Percentiles rank a stretch among this genome's conserved stretches.
phyloP scores from a whole-genome alignment of 2,329 filamentous ascomycete species.

The Pseudogymnoascus sp. region DNA sequence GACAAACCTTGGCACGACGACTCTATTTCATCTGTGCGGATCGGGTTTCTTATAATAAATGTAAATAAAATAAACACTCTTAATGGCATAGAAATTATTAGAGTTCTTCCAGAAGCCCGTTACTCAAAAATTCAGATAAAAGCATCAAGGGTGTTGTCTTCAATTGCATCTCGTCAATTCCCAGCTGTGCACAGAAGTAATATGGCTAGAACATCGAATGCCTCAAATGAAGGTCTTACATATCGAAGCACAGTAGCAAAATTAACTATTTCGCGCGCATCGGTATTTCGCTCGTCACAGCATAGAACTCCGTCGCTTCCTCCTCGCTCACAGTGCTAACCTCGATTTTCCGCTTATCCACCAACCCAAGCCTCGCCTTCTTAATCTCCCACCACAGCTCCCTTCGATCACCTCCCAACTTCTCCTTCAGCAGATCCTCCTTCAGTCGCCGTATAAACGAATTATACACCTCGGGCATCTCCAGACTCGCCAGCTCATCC shows the following conservation, averaged over 20 bases:
- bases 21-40: neutral
- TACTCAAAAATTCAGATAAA: neutral
- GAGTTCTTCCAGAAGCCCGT: neutral
- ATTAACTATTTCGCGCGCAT: slow-evolving; percentile 1
- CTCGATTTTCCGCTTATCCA: slow-evolving; percentile 55
- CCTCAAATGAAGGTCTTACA: neutral
- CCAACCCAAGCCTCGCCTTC: slow-evolving; percentile 59
- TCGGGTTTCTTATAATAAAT: neutral
- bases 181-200: neutral
- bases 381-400: slow-evolving; percentile 77
- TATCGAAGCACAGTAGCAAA: neutral
- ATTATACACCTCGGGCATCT: slow-evolving; percentile 72
- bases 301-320: slow-evolving; percentile 50
- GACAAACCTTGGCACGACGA: neutral
- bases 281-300: slow-evolving; percentile 1
- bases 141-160: neutral
- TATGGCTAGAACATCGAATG: neutral
- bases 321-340: slow-evolving; percentile 58
- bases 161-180: neutral
- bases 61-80: neutral
- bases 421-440: slow-evolving; percentile 55
- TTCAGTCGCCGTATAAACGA: slow-evolving; percentile 64
- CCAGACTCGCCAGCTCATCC: slow-evolving; percentile 64
- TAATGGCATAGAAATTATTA: neutral
- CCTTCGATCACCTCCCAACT: slow-evolving; percentile 65